Evolutionary conservation across 2,329 filamentous ascomycete species (phyloP).

Genomic region (Xylaria sp.): DNA sequence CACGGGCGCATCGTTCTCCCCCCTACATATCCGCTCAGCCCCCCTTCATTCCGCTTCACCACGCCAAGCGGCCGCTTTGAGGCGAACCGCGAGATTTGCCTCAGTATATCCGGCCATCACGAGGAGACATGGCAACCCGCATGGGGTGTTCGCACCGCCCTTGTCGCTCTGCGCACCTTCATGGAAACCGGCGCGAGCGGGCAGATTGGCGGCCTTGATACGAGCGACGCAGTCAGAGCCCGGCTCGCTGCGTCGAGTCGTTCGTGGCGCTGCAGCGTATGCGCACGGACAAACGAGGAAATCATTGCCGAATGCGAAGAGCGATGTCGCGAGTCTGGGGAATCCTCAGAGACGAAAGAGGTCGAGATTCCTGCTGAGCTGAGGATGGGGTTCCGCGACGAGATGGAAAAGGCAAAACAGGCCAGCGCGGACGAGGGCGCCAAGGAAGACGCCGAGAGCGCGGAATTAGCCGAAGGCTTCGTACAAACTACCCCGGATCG

Average conservation of each 20-base stretch:
- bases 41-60: conserved; percentile 94
- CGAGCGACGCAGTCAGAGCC: conserved; percentile 72
- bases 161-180: conserved; percentile 83
- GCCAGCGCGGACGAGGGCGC: conserved; percentile 38
- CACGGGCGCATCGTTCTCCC: conserved; percentile 95
- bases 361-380: conserved; percentile 66
- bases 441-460: conserved; percentile 56
- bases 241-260: conserved; percentile 75
- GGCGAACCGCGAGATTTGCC: conserved; percentile 95
- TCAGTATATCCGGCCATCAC: conserved; percentile 93
- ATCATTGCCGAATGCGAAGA: conserved; percentile 78
- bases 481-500: conserved; percentile 59
- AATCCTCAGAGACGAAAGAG: conserved; percentile 50
- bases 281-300: conserved; percentile 76
- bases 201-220: conserved; percentile 90
- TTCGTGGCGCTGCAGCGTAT: conserved; percentile 75
- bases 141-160: conserved; percentile 92
- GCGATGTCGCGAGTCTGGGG: conserved; percentile 44
- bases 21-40: conserved; percentile 87
- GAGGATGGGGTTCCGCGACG: conserved; percentile 78
- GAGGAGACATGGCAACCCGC: conserved; percentile 99
- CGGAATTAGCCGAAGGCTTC: conserved; percentile 68
- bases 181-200: conserved; percentile 92
- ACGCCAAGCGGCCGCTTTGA: conserved; percentile 95
- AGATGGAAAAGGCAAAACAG: conserved; percentile 62